Evolutionary conservation across 306 rosid genomes (phyloP).

Genomic region (Amphicarpaea edgeworthii): DNA sequence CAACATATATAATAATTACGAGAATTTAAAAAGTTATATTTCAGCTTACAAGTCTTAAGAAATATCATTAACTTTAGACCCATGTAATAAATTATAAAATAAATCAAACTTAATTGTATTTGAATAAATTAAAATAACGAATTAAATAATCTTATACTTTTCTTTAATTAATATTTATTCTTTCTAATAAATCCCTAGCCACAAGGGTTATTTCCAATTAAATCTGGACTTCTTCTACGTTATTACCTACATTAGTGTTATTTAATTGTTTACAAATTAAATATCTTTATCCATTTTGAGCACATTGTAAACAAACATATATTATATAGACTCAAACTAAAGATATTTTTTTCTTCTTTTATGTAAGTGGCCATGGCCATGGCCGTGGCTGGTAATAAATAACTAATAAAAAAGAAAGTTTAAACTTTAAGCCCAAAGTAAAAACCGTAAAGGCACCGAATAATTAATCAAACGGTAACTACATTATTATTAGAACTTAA

Average conservation of each 20-base stretch:
- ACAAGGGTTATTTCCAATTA: not conserved
- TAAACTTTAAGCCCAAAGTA: constrained; percentile 38
- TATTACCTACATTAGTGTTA: not conserved
- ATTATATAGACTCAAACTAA: not conserved
- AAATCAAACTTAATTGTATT: not conserved
- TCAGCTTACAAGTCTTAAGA: not conserved
- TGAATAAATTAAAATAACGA: not conserved
- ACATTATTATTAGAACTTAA: constrained; percentile 29
- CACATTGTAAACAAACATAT: not conserved
- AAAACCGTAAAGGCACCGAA: constrained; percentile 46
- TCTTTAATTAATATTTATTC: not conserved
- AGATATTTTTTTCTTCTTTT: not conserved
- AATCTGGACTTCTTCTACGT: not conserved
- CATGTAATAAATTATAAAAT: not conserved
- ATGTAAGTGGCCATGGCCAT: not conserved
- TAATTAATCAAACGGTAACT: constrained; percentile 52
- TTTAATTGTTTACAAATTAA: not conserved
- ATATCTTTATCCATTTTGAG: not conserved
- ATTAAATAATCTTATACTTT: not conserved
- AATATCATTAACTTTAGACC: not conserved
- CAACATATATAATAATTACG: too few relatives aligned
- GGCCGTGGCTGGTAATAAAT: too few relatives aligned
- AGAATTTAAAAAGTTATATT: not conserved
- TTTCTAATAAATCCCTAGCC: not conserved
- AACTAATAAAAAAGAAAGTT: constrained; percentile 47